Evolutionary conservation across 129 eudicot genomes (phyloP).

Genomic region (Glebionis coronaria): DNA sequence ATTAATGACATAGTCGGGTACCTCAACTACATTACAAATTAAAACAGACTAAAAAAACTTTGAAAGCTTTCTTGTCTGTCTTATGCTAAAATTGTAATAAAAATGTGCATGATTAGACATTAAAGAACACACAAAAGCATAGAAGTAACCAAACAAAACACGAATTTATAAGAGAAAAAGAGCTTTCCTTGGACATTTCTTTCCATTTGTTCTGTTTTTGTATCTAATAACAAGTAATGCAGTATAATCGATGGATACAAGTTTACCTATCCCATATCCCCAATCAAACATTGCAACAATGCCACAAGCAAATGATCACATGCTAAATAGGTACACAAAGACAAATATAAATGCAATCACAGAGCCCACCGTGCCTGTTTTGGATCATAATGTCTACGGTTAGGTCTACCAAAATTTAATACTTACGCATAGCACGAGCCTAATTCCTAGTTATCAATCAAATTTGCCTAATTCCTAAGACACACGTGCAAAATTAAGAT

Average conservation of each 20-base stretch:
- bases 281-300: not conserved
- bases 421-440: not conserved
- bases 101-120: not conserved
- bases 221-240: no score
- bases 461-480: not conserved
- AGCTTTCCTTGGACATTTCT: no score
- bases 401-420: conserved; percentile 4
- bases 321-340: not conserved
- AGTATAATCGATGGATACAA: not conserved
- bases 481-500: not conserved
- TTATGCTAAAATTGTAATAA: no score
- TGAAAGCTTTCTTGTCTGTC: not conserved
- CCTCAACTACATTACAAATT: not conserved
- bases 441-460: not conserved
- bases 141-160: no score
- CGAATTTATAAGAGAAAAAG: no score
- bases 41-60: not conserved
- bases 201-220: no score
- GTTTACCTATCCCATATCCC: not conserved
- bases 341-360: not conserved
- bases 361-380: no score
- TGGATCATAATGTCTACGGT: no score
- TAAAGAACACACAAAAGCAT: conserved; percentile 4
- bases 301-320: not conserved
- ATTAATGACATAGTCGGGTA: not conserved